phyloP scores from a whole-genome alignment of 163 green algal genomes.

The Dunaliella salina region DNA sequence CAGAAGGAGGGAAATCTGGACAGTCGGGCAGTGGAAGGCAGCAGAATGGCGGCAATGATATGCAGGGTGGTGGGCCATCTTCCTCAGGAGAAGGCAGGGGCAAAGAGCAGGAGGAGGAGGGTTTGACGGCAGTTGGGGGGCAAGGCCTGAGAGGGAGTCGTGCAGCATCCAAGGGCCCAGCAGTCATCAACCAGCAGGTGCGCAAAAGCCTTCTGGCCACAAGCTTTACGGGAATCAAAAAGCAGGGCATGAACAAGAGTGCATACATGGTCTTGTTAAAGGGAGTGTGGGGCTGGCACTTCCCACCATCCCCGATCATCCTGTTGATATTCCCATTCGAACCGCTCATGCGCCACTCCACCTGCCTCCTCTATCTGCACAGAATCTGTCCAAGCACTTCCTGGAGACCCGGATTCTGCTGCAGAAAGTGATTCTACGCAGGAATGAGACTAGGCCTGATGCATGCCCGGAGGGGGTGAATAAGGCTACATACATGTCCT shows the following conservation, averaged over 20 bases:
- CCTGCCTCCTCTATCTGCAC: constrained; percentile 10
- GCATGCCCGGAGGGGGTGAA: background rate
- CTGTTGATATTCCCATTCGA: too few relatives aligned
- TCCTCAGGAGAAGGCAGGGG: background rate
- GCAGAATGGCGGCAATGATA: too few relatives aligned
- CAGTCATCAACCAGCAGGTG: constrained; percentile 1
- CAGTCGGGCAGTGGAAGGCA: too few relatives aligned
- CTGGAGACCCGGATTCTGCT: constrained; percentile 72
- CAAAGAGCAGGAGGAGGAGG: background rate
- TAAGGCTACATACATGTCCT: too few relatives aligned
- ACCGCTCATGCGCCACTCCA: too few relatives aligned
- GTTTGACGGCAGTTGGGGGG: background rate
- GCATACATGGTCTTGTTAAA: too few relatives aligned
- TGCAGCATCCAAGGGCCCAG: background rate
- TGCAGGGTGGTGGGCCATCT: background rate
- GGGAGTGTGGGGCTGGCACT: too few relatives aligned
- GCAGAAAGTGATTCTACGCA: constrained; percentile 50
- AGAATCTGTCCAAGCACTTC: constrained; percentile 54
- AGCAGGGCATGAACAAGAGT: too few relatives aligned
- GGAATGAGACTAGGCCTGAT: constrained; percentile 25
- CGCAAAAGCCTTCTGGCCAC: too few relatives aligned
- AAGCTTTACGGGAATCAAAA: too few relatives aligned
- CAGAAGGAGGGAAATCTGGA: too few relatives aligned
- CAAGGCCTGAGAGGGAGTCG: background rate
- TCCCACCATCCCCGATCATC: too few relatives aligned